These are phyloP conservation scores for Fusarium irregulare DNA, from an alignment of 2,329 filamentous ascomycete genomes.

Conservation along the genomic window DNA sequence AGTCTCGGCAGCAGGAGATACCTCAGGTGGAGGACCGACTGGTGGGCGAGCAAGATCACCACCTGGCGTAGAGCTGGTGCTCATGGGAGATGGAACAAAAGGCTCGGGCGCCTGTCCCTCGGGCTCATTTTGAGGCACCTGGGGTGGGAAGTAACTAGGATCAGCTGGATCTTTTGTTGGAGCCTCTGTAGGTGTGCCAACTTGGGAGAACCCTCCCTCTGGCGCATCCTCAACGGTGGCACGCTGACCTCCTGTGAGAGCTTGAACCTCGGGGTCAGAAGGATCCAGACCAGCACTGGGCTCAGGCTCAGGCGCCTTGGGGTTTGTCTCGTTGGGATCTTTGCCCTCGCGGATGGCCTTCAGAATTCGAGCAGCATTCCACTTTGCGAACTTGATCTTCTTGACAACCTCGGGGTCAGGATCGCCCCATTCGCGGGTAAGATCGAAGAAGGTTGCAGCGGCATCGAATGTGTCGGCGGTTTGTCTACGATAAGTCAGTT, in stretches of 20 bases:
- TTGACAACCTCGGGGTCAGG: constrained; percentile 79
- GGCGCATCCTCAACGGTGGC: constrained; percentile 66
- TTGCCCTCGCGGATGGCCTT: constrained; percentile 91
- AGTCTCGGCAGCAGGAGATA: constrained; percentile 20
- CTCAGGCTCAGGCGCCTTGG: constrained; percentile 66
- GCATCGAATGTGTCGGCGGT: constrained; percentile 95
- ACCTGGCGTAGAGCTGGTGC: constrained; percentile 44
- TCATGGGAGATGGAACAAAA: constrained; percentile 52
- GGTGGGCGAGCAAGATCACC: constrained; percentile 39
- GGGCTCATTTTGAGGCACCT: constrained; percentile 34
- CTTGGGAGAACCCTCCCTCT: constrained; percentile 53
- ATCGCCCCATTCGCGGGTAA: constrained; percentile 84
- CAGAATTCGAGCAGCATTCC: constrained; percentile 89
- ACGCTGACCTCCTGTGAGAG: constrained; percentile 54
- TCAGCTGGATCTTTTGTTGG: constrained; percentile 46
- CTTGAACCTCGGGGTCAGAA: constrained; percentile 72
- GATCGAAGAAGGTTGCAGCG: constrained; percentile 89
- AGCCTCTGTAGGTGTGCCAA: constrained; percentile 45
- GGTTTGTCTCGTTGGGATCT: constrained; percentile 93
- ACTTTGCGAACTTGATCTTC: constrained; percentile 97
- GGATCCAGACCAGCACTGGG: constrained; percentile 64
- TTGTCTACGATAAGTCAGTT: constrained; percentile 66
- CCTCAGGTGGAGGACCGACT: constrained; percentile 19
- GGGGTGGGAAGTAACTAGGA: constrained; percentile 51
- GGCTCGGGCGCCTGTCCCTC: constrained; percentile 38